phyloP scores from a whole-genome alignment of 768 basidiomycete genomes.

The Leucocoprinus sp. region DNA sequence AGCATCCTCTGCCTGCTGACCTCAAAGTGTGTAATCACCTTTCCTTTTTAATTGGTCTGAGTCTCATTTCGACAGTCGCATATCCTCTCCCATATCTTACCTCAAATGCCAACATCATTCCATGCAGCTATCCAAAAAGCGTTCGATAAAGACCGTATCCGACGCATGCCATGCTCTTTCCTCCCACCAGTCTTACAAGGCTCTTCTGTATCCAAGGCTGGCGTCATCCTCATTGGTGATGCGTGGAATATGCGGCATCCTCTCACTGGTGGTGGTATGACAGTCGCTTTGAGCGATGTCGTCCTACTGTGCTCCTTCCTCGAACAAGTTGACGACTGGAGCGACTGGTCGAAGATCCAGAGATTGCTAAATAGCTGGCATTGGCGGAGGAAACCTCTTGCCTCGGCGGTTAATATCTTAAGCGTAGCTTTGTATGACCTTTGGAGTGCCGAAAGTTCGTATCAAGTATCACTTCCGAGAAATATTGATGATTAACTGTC shows the following conservation, averaged over 20 bases:
- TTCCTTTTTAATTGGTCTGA: constrained; percentile 5
- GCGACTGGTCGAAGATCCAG: constrained; percentile 45
- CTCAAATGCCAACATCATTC: constrained; percentile 70
- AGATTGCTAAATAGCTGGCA: constrained; percentile 64
- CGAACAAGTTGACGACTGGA: constrained; percentile 30
- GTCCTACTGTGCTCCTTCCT: constrained; percentile 64
- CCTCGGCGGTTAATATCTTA: constrained; percentile 86
- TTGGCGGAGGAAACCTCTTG: constrained; percentile 77
- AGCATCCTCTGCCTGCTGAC: constrained; percentile 72
- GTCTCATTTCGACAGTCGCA: constrained; percentile 38
- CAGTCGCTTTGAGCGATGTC: constrained; percentile 85
- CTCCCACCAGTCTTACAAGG: constrained; percentile 73
- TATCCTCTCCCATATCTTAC: constrained; percentile 66
- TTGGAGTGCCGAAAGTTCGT: constrained; percentile 87
- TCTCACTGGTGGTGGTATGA: constrained; percentile 97
- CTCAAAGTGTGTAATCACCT: constrained; percentile 49
- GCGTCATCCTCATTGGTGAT: constrained; percentile 84
- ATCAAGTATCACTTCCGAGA: neutral
- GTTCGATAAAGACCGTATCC: constrained; percentile 70
- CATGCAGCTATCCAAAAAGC: constrained; percentile 59
- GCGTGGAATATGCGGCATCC: constrained; percentile 99
- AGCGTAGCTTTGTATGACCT: constrained; percentile 91
- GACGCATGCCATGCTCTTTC: constrained; percentile 95
- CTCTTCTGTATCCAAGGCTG: constrained; percentile 43
- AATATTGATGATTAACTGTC: constrained; percentile 1